phyloP scores from a whole-genome alignment of 192 early-diverging fungal genomes.

The Paraglomus occultum region DNA sequence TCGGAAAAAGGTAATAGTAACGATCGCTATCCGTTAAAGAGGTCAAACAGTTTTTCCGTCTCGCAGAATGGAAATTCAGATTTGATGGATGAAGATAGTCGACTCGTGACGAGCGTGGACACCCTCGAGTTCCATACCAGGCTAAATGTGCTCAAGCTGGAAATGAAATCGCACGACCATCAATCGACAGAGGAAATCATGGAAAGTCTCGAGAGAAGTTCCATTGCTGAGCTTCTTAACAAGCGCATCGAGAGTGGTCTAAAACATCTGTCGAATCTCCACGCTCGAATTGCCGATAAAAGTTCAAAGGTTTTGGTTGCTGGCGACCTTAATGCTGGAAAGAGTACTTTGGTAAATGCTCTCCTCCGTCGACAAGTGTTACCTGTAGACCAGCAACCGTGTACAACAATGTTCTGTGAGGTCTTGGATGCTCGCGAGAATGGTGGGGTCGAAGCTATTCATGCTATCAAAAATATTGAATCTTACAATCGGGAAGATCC shows the following conservation, averaged over 20 bases:
- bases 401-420: slow-evolving; percentile 95
- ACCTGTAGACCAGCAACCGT: slow-evolving; percentile 97
- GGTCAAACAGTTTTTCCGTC: slow-evolving; percentile 31
- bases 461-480: slow-evolving; percentile 74
- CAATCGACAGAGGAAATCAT: slow-evolving; percentile 53
- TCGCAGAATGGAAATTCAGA: neutral
- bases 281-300: slow-evolving; percentile 83
- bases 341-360: slow-evolving; percentile 96
- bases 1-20: slow-evolving; percentile 33
- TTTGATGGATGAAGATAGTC: neutral
- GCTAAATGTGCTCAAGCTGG: slow-evolving; percentile 64
- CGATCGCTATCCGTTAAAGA: slow-evolving; percentile 18
- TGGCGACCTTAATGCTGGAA: slow-evolving; percentile 97
- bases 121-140: slow-evolving; percentile 42
- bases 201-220: slow-evolving; percentile 63
- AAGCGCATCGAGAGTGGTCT: slow-evolving; percentile 61
- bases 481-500: slow-evolving; percentile 70
- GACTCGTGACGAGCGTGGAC: neutral
- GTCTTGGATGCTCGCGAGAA: slow-evolving; percentile 93
- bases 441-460: slow-evolving; percentile 86
- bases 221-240: slow-evolving; percentile 70
- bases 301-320: slow-evolving; percentile 94
- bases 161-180: slow-evolving; percentile 66
- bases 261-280: slow-evolving; percentile 79
- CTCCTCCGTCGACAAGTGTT: slow-evolving; percentile 86